Conservation (phyloP, 192 early-diverging fungal genomes). For the Oehlia diaphana region DNA sequence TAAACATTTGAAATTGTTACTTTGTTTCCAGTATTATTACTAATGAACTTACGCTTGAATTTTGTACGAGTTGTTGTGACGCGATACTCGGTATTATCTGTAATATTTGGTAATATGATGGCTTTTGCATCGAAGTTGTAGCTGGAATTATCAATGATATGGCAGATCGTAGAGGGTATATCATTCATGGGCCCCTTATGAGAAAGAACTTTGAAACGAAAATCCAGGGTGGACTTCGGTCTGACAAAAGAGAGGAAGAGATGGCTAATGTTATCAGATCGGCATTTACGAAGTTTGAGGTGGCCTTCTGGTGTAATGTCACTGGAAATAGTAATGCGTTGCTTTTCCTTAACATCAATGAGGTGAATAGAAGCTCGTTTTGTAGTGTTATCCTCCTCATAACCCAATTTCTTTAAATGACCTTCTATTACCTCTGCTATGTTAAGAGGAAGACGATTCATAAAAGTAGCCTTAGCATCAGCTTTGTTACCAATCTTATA, state of each 20-base stretch:
- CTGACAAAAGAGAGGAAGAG: neutral
- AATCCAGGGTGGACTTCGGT: neutral
- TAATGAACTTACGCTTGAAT: neutral
- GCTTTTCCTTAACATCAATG: neutral
- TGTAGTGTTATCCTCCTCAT: neutral
- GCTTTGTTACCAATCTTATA: neutral
- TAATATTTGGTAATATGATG: neutral
- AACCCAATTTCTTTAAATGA: neutral
- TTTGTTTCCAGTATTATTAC: neutral
- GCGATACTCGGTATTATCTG: neutral
- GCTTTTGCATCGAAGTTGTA: neutral
- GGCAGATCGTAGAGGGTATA: neutral
- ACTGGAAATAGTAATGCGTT: neutral
- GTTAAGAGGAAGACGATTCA: neutral
- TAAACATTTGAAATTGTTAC: neutral
- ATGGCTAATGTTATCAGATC: neutral
- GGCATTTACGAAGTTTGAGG: neutral
- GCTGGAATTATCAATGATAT: neutral
- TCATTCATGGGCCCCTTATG: neutral
- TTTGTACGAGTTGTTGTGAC: neutral
- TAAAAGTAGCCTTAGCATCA: neutral
- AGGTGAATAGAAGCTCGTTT: neutral
- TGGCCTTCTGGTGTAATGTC: neutral
- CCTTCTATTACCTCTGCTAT: neutral
- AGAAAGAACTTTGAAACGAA: constrained; percentile 1